Conservation (phyloP, 2,329 filamentous ascomycete genomes). For the Arthrocladium fulminans region DNA sequence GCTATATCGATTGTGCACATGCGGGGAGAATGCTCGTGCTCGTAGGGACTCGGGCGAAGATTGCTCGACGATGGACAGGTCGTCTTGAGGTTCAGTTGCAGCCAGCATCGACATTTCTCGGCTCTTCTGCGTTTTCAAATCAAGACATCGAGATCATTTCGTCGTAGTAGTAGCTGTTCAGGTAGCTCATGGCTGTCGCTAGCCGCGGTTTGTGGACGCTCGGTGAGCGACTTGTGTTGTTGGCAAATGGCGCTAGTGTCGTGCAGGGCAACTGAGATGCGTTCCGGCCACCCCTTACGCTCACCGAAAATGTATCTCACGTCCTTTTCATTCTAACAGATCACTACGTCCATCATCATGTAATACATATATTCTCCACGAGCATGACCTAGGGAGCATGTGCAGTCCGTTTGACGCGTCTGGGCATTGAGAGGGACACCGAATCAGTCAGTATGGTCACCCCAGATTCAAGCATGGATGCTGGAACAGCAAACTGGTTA, state of each 20-base stretch:
- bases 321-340: background rate
- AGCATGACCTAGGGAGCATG: too few relatives aligned
- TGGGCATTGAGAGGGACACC: too few relatives aligned
- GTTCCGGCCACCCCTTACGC: too few relatives aligned
- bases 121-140: background rate
- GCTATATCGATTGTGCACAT: background rate
- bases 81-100: background rate
- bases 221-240: background rate
- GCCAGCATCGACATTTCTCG: background rate
- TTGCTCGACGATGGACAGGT: conserved; percentile 4
- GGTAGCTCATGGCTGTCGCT: background rate
- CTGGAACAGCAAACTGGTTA: too few relatives aligned
- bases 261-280: background rate
- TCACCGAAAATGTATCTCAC: background rate
- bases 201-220: background rate
- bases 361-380: too few relatives aligned
- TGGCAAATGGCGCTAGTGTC: conserved; percentile 1
- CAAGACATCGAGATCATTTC: background rate
- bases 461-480: too few relatives aligned
- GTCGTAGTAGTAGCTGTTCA: background rate
- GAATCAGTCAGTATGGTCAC: too few relatives aligned
- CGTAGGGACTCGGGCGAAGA: conserved; percentile 6
- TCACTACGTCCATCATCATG: background rate
- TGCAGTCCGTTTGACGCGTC: too few relatives aligned
- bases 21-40: conserved; percentile 5